phyloP scores from a whole-genome alignment of 2,329 filamentous ascomycete species.

The Escovopsis sp. region DNA sequence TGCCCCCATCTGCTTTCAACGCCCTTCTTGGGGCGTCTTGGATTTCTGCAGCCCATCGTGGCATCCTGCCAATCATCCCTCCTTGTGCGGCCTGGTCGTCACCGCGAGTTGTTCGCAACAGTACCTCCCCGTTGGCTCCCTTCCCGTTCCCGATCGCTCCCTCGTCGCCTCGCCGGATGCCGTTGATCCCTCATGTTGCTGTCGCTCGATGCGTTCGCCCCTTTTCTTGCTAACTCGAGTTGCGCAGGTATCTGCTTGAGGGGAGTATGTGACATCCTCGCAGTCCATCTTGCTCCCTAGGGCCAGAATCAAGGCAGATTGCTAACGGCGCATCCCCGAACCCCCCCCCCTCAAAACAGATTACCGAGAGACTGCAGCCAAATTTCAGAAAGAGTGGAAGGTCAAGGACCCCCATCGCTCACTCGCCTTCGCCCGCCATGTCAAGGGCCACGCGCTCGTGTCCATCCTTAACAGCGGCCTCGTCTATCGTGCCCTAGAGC shows the following conservation, averaged over 20 bases:
- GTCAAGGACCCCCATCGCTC: constrained; percentile 46
- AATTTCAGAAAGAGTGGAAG: constrained; percentile 56
- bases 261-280: constrained; percentile 36
- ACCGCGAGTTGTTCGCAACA: background rate
- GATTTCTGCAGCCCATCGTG: constrained; percentile 8
- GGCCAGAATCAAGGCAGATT: constrained; percentile 1
- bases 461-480: constrained; percentile 49
- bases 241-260: constrained; percentile 43
- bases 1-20: constrained; percentile 7
- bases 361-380: constrained; percentile 52
- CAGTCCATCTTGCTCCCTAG: constrained; percentile 1
- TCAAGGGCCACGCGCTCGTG: constrained; percentile 50
- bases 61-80: constrained; percentile 1
- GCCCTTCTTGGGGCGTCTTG: background rate
- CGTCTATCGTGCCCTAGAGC: constrained; percentile 44
- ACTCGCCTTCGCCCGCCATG: constrained; percentile 49
- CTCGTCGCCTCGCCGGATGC: constrained; percentile 5
- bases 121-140: background rate
- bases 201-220: too few species aligned
- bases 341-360: constrained; percentile 25
- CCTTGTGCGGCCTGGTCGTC: background rate
- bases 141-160: background rate
- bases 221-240: background rate
- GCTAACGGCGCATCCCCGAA: constrained; percentile 11
- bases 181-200: constrained; percentile 7